phyloP scores from a whole-genome alignment of 2,329 filamentous ascomycete species.

The Talaromyces verruculosus region DNA sequence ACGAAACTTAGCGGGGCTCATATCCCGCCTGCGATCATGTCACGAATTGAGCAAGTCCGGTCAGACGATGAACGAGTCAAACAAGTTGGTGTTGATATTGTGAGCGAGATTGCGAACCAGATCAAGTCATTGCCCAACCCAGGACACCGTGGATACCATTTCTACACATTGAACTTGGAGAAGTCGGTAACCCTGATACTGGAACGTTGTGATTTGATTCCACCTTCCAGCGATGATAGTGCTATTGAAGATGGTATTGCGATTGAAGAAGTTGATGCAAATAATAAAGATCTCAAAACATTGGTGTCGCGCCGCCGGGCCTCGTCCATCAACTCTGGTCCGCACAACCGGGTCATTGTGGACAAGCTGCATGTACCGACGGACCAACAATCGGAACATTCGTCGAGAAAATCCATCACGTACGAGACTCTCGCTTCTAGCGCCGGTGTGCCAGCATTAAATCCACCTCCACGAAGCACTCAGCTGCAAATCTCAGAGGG shows the following conservation, averaged over 20 bases:
- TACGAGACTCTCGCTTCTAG: conserved; percentile 72
- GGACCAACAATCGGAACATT: conserved; percentile 32
- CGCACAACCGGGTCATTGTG: conserved; percentile 84
- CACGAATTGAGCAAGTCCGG: conserved; percentile 54
- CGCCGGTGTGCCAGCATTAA: conserved; percentile 66
- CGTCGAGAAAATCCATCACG: conserved; percentile 38
- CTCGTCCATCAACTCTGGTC: conserved; percentile 79
- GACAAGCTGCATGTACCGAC: conserved; percentile 50
- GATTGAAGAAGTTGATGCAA: conserved; percentile 35
- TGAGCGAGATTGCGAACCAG: conserved; percentile 78
- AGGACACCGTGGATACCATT: conserved; percentile 81
- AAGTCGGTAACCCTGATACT: conserved; percentile 94
- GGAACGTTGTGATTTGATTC: conserved; percentile 81
- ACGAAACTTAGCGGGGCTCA: conserved; percentile 91
- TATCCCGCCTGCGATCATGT: conserved; percentile 69
- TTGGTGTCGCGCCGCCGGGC: conserved; percentile 57
- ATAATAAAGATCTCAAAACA: conserved; percentile 30
- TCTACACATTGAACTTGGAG: conserved; percentile 95
- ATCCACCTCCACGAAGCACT: conserved; percentile 75
- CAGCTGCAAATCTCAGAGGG: conserved; percentile 93
- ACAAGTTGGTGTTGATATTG: conserved; percentile 57
- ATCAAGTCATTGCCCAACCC: conserved; percentile 65
- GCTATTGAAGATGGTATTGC: conserved; percentile 51
- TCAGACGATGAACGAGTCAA: conserved; percentile 52
- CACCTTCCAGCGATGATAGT: conserved; percentile 42